Base-by-base conservation (phyloP, 2,329 filamentous ascomycete genomes). In the Phaeosphaeriaceae sp. region DNA sequence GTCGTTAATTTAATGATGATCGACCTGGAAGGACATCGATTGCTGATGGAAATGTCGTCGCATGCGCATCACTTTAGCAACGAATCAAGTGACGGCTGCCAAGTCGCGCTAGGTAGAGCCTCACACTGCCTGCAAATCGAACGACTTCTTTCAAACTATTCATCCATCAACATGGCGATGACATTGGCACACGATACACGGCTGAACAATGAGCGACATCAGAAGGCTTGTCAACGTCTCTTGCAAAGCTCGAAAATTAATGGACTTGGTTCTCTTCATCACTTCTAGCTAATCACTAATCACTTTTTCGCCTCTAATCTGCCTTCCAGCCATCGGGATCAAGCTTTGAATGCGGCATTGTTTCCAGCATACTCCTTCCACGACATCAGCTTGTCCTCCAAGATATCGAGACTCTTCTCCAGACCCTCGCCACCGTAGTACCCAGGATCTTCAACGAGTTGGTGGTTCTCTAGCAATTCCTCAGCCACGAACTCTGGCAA, bases 381-480 rank as follows among this genome's bases (percentile, higher is more conserved):
- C 3, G 40, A 23, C 7, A 47, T 30, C 40, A 56, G n/a, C 42
- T 56, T 52, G 13, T 56, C 42, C 19, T 48, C 54, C 10, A 63
- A 26, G 15, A 65, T 47, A 3, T 54, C 54, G 26, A 60, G 77
- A 57, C 77, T 80, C 59, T 78, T 75, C 2, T 81, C 75, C 48
- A 84, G 72, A 42, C 67, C 63, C 49, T 61, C 81, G 10, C 83
- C 82, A 5, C 79, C 81, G 66, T 80, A 88, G 63, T 88, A 88
- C 0, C 85, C 85, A 28, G 79, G 83, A 22, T 83, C 79, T 54
- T 82, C 77, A 58, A 87, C 71, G 49, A 88, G 75, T 43, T 81
- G 72, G 71, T 85, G 81, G 59, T 85, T 88, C 72, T 87, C 81
- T 32, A 83, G 73, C 68, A 87, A 56, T 69, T 88, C 85, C 56